phyloP scores from a whole-genome alignment of 208 protist genomes.

The Tritrichomonas musculus region DNA sequence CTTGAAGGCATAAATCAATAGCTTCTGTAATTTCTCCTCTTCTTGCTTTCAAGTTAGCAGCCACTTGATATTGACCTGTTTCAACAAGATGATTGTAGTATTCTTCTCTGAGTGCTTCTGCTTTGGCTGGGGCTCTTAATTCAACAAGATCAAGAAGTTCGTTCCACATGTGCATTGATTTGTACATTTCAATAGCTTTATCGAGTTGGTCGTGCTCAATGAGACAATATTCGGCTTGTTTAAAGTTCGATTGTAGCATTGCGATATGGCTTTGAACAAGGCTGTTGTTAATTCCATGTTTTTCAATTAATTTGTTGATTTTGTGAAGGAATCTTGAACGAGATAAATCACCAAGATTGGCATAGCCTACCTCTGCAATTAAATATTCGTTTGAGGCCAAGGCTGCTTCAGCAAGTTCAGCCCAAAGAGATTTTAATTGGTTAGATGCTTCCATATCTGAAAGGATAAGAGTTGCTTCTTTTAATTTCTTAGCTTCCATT shows the following conservation, averaged over 20 bases:
- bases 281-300: background rate
- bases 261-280: background rate
- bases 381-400: background rate
- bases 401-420: background rate
- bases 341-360: background rate
- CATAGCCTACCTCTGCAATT: background rate
- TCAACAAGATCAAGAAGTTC: slow-evolving; percentile 8
- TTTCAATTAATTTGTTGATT: slow-evolving; percentile 10
- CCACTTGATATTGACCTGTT: slow-evolving; percentile 7
- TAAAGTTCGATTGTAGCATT: slow-evolving; percentile 16
- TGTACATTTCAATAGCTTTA: background rate
- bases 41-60: background rate
- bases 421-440: background rate
- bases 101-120: background rate
- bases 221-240: slow-evolving; percentile 15
- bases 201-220: background rate
- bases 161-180: slow-evolving; percentile 33
- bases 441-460: background rate
- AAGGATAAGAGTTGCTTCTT: background rate
- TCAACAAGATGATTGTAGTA: background rate
- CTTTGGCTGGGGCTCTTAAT: background rate
- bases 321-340: background rate
- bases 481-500: slow-evolving; percentile 10
- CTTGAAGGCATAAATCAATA: slow-evolving; percentile 26
- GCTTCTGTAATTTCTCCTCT: slow-evolving; percentile 18